Evolutionary conservation across 2,329 filamentous ascomycete genomes (phyloP).

Genomic region (Mycosphaerella arachidis): DNA sequence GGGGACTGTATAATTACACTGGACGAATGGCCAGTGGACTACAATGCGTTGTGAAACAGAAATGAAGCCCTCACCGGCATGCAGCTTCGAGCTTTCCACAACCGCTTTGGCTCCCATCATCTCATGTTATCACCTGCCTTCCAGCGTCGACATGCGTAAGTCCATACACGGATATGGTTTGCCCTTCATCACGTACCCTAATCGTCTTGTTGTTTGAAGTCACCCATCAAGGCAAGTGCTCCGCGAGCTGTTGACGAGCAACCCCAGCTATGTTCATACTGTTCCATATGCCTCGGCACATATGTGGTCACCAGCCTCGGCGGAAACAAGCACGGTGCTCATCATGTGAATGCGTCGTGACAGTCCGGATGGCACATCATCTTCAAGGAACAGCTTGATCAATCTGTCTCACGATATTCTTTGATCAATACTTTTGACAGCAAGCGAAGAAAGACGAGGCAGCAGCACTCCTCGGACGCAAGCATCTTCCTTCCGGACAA

Average conservation of each 20-base stretch:
- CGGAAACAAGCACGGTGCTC: neutral
- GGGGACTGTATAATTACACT: constrained; percentile 12
- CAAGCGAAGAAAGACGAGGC: constrained; percentile 9
- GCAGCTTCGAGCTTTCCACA: neutral
- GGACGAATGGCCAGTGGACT: neutral
- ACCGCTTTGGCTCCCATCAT: neutral
- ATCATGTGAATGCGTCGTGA: neutral
- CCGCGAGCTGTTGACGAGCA: neutral
- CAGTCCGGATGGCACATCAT: neutral
- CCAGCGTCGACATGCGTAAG: neutral
- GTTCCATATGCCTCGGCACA: neutral
- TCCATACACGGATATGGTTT: neutral
- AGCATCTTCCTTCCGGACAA: neutral
- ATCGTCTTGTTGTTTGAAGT: neutral
- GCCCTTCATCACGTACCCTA: neutral
- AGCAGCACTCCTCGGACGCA: constrained; percentile 4
- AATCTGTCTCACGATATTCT: neutral
- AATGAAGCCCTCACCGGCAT: neutral
- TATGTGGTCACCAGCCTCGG: neutral
- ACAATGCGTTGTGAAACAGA: constrained; percentile 3
- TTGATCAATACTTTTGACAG: neutral
- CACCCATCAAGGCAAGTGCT: neutral
- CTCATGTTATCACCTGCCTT: neutral
- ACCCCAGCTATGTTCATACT: neutral
- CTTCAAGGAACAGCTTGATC: neutral